These are phyloP conservation scores for Mycocentrospora acerina DNA, from an alignment of 2,329 filamentous ascomycete species.

Conservation along the genomic window DNA sequence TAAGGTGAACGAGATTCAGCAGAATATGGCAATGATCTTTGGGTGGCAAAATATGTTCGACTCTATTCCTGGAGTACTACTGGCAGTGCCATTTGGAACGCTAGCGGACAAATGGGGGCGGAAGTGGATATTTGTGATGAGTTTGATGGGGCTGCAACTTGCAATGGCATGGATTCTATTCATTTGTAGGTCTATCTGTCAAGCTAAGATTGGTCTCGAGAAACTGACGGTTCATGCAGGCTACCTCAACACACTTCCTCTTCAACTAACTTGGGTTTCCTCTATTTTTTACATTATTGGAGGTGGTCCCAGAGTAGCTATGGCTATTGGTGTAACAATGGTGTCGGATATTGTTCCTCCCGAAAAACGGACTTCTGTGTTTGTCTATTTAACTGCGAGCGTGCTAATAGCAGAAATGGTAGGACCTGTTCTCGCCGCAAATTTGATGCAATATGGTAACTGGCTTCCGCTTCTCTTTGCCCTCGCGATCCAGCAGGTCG, in stretches of 20 bases:
- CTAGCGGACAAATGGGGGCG: constrained; percentile 52
- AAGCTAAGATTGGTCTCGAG: no score
- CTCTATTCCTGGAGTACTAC: constrained; percentile 45
- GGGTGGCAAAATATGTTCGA: constrained; percentile 54
- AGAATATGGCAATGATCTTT: constrained; percentile 53
- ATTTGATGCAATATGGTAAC: constrained; percentile 36
- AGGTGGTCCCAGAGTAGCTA: constrained; percentile 50
- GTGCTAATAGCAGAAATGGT: constrained; percentile 38
- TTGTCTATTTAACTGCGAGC: constrained; percentile 29
- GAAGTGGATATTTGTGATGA: constrained; percentile 48
- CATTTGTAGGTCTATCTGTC: constrained; percentile 28
- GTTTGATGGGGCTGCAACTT: constrained; percentile 45
- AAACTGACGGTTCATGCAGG: constrained; percentile 18
- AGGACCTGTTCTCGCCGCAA: constrained; percentile 35
- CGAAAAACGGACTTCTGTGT: constrained; percentile 42
- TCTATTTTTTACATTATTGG: constrained; percentile 49
- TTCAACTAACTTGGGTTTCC: constrained; percentile 53
- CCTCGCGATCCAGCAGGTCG: constrained; percentile 29
- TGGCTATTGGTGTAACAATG: constrained; percentile 53
- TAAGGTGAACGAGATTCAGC: constrained; percentile 51
- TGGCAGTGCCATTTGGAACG: constrained; percentile 53
- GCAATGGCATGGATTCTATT: constrained; percentile 33
- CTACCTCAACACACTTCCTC: constrained; percentile 43
- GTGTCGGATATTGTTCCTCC: constrained; percentile 53
- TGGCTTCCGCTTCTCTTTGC: constrained; percentile 37